Percentiles rank a stretch among this genome's conserved stretches.
These are phyloP conservation scores for Lasiodiplodia sp. DNA, from an alignment of 2,329 filamentous ascomycete species.

Conservation along the genomic window DNA sequence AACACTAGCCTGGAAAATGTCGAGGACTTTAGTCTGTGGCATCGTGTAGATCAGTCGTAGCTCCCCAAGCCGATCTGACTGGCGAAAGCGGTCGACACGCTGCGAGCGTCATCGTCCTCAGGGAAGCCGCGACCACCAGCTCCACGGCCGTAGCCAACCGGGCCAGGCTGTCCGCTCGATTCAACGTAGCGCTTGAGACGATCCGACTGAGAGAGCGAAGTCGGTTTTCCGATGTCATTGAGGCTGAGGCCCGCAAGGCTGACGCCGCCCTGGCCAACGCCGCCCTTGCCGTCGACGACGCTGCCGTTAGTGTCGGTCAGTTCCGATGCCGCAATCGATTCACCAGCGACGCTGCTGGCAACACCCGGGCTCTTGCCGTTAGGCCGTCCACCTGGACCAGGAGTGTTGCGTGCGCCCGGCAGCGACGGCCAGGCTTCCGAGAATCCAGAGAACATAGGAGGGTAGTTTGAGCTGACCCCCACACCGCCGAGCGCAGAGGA, in stretches of 20 bases:
- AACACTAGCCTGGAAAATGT: conserved; percentile 17
- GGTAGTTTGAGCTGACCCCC: conserved; percentile 82
- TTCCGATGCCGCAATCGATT: conserved; percentile 91
- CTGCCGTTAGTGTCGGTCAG: conserved; percentile 83
- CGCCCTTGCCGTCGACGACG: conserved; percentile 75
- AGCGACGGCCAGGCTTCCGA: conserved; percentile 89
- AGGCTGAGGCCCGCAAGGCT: conserved; percentile 85
- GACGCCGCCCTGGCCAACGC: conserved; percentile 80
- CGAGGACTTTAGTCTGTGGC: not conserved
- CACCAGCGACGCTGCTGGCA: conserved; percentile 83
- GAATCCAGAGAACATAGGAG: conserved; percentile 95
- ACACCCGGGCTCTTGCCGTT: conserved; percentile 53
- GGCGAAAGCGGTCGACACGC: conserved; percentile 94
- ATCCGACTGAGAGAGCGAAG: conserved; percentile 81
- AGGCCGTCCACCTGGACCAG: conserved; percentile 68
- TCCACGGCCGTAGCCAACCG: conserved; percentile 49
- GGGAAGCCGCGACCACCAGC: conserved; percentile 51
- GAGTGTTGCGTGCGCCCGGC: conserved; percentile 70
- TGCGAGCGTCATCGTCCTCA: conserved; percentile 92
- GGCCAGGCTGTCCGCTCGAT: conserved; percentile 69
- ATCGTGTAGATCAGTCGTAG: conserved; percentile 60
- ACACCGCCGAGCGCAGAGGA: conserved; percentile 88
- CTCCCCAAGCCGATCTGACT: conserved; percentile 80
- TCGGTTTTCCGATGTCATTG: conserved; percentile 73
- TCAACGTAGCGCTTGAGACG: conserved; percentile 95